Conservation (phyloP, 2,329 filamentous ascomycete genomes). For the Stachybotrys chartarum region DNA sequence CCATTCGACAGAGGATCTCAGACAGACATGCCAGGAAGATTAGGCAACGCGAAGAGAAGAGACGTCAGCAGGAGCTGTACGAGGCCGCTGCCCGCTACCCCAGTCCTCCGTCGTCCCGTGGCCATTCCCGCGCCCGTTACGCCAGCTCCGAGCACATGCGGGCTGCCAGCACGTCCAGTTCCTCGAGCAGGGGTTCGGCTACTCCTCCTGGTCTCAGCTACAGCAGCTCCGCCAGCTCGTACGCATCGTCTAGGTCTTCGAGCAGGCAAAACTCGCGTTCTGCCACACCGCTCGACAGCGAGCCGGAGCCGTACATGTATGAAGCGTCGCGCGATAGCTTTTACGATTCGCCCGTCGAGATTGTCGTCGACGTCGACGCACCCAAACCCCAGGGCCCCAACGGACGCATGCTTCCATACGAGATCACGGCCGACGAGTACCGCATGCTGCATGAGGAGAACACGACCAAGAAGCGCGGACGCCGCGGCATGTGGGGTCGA, state of each 20-base stretch:
- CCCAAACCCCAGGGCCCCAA: slow-evolving; percentile 24
- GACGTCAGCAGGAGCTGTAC: slow-evolving; percentile 28
- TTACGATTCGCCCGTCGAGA: slow-evolving; percentile 43
- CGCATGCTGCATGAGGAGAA: slow-evolving; percentile 41
- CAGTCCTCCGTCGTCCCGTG: slow-evolving; percentile 39
- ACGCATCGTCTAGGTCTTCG: slow-evolving; percentile 39
- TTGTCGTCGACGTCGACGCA: slow-evolving; percentile 32
- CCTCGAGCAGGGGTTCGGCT: slow-evolving; percentile 25
- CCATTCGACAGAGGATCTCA: slow-evolving; percentile 60
- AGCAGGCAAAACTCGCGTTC: slow-evolving; percentile 41
- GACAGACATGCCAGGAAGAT: slow-evolving; percentile 43
- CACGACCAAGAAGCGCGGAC: slow-evolving; percentile 39
- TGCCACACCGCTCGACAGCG: slow-evolving; percentile 44
- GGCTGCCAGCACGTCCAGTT: slow-evolving; percentile 22
- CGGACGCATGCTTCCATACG: slow-evolving; percentile 42
- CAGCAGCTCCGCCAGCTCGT: slow-evolving; percentile 43
- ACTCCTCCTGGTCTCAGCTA: slow-evolving; percentile 42
- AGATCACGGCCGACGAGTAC: slow-evolving; percentile 46
- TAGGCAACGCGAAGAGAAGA: slow-evolving; percentile 40
- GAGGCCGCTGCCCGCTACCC: slow-evolving; percentile 31
- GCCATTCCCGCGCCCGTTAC: slow-evolving; percentile 32
- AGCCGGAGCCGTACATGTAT: slow-evolving; percentile 35
- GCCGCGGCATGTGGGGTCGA: slow-evolving; percentile 46
- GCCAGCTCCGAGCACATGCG: slow-evolving; percentile 32
- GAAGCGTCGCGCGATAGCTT: slow-evolving; percentile 30